Base-by-base conservation (phyloP, 768 basidiomycete species). In the Favolaschia claudopus region DNA sequence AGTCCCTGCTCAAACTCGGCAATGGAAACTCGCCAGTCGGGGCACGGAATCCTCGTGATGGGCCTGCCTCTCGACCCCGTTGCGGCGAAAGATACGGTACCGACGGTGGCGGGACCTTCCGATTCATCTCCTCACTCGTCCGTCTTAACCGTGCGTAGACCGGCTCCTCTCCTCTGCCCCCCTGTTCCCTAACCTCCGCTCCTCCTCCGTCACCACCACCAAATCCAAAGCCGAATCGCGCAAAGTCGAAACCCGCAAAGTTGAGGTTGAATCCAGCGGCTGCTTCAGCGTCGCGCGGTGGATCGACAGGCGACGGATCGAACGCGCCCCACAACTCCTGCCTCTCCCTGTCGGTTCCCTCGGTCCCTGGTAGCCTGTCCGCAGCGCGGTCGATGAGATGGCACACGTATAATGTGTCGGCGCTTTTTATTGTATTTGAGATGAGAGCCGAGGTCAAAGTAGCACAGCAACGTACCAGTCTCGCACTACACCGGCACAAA, bases 261-360 rank as follows among this genome's bases (percentile, higher is more conserved):
- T 46, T 52, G 38, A 48, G 22, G 6, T 31, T 31, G 44, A 20
- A n/a, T 29, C 28, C 45, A 25, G 14, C 39, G 42, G 43, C 50
- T n/a, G 63, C 42, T 34, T 64, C 63, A 45, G 44, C 54, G 55
- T 64, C 63, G 27, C 37, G 53, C 1, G 62, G 63, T 10, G 48
- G 31, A 39, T 53, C 39, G 6, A 27, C 47, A 15, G 62, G 63
- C 8, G 49, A 47, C 15, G 63, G 63, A 25, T 64, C 63, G 32
- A 64, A 64, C 60, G 58, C 58, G n/a, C 39, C 45, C 55, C 55
- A 64, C n/a, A 64, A 50, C 22, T 52, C 63, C 43, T 55, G 36
- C 52, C 62, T 17, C 13, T 64, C 62, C 17, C 19, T 49, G 7
- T 54, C 55, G 2, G 53, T 39, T 1, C 28, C 53, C 33, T 39